A percentile compares a stretch with the other conserved stretches of the same genome.
Evolutionary conservation across 441 rosid genomes (phyloP).

Genomic region (Kokia cookei): DNA sequence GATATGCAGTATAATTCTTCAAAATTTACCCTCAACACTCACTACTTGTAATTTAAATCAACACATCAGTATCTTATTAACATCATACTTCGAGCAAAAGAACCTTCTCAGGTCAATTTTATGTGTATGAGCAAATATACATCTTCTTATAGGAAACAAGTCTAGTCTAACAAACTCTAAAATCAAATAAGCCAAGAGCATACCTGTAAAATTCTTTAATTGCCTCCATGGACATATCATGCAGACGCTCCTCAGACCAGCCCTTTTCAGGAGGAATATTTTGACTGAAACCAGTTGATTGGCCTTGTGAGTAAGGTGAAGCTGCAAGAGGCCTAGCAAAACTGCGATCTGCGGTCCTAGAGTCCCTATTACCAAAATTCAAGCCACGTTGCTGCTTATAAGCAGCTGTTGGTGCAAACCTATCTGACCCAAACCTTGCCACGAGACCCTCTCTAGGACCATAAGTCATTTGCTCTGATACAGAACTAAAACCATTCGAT

Average conservation of each 20-base stretch:
- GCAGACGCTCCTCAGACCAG: slow-evolving; percentile 55
- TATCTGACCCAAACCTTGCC: slow-evolving; percentile 23
- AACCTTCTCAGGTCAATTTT: no score
- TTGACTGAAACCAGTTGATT: slow-evolving; percentile 31
- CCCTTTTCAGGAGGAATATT: slow-evolving; percentile 43
- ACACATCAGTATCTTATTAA: background rate
- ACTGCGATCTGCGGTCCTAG: slow-evolving; percentile 33
- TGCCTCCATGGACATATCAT: slow-evolving; percentile 62
- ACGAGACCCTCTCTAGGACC: slow-evolving; percentile 42
- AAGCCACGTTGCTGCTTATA: slow-evolving; percentile 45
- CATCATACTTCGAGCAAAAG: no score
- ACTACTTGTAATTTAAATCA: background rate
- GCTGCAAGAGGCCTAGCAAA: slow-evolving; percentile 53
- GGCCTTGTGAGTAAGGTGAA: slow-evolving; percentile 41
- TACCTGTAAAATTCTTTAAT: slow-evolving; percentile 96
- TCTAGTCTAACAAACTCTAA: background rate
- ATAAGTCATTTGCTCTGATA: slow-evolving; percentile 30
- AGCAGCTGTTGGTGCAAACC: slow-evolving; percentile 30
- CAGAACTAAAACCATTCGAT: slow-evolving; percentile 50
- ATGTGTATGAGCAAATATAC: no score
- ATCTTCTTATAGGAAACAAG: background rate
- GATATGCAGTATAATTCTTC: background rate
- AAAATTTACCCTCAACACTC: background rate
- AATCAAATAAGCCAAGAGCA: slow-evolving; percentile 10
- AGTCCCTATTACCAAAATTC: slow-evolving; percentile 50